Evolutionary conservation across 2,329 filamentous ascomycete genomes (phyloP), one percentile per base, ranked within the genome.

Genomic region (Xylariales sp.): DNA sequence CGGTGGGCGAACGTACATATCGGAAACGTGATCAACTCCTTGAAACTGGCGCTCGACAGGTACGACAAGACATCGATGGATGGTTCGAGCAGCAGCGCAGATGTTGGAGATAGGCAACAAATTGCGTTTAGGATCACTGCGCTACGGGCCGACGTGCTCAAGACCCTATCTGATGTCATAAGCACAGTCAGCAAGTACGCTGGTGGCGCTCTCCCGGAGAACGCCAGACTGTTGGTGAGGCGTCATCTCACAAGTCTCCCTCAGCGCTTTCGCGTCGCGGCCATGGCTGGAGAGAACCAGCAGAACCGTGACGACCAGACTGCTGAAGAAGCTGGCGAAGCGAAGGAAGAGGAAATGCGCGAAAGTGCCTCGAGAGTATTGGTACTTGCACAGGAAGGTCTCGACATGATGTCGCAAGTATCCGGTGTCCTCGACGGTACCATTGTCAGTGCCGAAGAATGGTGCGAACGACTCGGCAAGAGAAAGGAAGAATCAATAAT

Each of bases 361-460:
- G 74, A 82, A 19, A 73, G 73, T 38, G 89, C 88, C 0, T 84
- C 89, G 51, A 76, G 85, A 29, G 89, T 94, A 42, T 68, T 97
- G 10, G 80, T 93, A 1, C 79, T 97, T 38, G 91, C 91, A 5
- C 86, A 85, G 55, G 91, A 97, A 60, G 88, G 90, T 0, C 71
- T 97, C 11, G 89, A 96, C 52, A 95, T 97, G 84, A 89, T 97
- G 74, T 78, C 81, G 1, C 89, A 96, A 60, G 88, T 98, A 37
- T 93, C 83, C 29, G 81, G 83, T 4, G 87, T 96, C 2, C 76
- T 97, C 7, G 87, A 94, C 51, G 86, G 88, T 40, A 97, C 93
- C 0, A 85, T 97, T 40, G 78, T 86, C 42, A 93, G 86, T 53
- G 93, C 93, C 1, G 91, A 97, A 63, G 80, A 84, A 52, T 97